Conservation (phyloP, 495 filamentous ascomycete species). For the Aspergillus olivimuriae region DNA sequence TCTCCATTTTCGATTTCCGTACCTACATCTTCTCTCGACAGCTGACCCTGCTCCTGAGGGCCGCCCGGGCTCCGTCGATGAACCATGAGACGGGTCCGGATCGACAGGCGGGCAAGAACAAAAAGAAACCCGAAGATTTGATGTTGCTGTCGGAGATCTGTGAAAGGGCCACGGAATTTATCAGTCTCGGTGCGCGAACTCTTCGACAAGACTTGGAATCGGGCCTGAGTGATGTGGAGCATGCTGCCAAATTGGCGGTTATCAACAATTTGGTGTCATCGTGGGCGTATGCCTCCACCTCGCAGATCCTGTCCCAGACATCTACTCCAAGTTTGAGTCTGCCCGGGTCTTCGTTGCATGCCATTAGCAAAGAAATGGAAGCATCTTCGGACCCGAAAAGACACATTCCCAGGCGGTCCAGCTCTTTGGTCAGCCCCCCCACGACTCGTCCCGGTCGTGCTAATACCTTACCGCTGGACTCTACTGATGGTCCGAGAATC, state of each 20-base stretch:
- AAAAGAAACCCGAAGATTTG: conserved; percentile 65
- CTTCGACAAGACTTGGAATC: conserved; percentile 65
- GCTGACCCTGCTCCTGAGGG: conserved; percentile 71
- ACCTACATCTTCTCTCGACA: conserved; percentile 93
- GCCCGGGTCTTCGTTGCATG: conserved; percentile 49
- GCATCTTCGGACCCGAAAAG: conserved; percentile 39
- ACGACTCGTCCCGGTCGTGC: conserved; percentile 20
- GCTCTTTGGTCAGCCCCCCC: conserved; percentile 31
- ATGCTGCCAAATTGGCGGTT: conserved; percentile 39
- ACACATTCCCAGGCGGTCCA: conserved; percentile 36
- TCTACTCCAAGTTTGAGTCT: conserved; percentile 61
- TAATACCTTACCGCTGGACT: conserved; percentile 23
- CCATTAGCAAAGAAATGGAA: conserved; percentile 22
- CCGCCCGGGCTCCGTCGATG: conserved; percentile 57
- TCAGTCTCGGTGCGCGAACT: conserved; percentile 67
- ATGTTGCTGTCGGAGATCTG: conserved; percentile 74
- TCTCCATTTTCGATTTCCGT: conserved; percentile 95
- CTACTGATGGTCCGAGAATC: conserved; percentile 24
- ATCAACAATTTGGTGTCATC: conserved; percentile 79
- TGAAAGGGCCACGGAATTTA: conserved; percentile 68
- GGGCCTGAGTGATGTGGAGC: conserved; percentile 30
- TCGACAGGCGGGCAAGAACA: conserved; percentile 13
- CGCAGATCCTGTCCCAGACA: conserved; percentile 73
- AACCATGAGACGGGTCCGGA: conserved; percentile 12
- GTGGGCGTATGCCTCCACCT: conserved; percentile 73